Evolutionary conservation across 169 alveolate species (phyloP), one percentile per base, ranked within the genome.

Genomic region (Cryptosporidium felis): DNA sequence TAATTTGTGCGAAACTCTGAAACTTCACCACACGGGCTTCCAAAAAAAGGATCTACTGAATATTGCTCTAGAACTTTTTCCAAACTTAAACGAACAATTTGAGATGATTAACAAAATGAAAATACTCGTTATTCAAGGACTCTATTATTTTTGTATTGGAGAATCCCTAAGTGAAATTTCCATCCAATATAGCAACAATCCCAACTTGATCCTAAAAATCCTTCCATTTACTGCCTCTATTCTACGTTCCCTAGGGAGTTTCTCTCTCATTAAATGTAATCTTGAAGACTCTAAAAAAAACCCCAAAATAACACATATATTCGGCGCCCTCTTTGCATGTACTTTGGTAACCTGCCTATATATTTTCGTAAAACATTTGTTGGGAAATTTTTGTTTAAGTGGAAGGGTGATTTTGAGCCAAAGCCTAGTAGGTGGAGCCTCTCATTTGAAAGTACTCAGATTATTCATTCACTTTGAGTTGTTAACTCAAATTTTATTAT

Each of bases 161-260:
- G 85, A 74, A 53, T 38, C 60, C n/a, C 26, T 74, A 14, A 51
- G 58, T 18, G 85, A 74, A 53, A 53, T 74, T 5, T 74, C 85
- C 10, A 36, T 53, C 10, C 49, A 53, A 9, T 74, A 74, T 61
- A 14, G 41, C n/a, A 58, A 49, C 9, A 32, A 53, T 8, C 23
- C 59, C 1, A 28, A 38, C 28, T 36, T 74, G 6, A n/a, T 74
- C 18, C 40, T 41, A 2, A 41, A 41, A 21, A 12, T 51, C 23
- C 5, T 74, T 12, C 85, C 85, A 36, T 47, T 36, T 38, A 23
- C 61, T 21, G 60, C 85, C 26, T 74, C 74, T 16, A 4, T 74
- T 14, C 18, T 53, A 12, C 85, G 85, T 21, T 74, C 85, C 32
- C 2, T 74, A 10, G 65, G 74, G 5, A 34, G 42, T 10, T 16